Evolutionary conservation across 192 early-diverging fungal species (phyloP), one percentile per base, ranked within the genome.

Genomic region (Diversispora epigaea): DNA sequence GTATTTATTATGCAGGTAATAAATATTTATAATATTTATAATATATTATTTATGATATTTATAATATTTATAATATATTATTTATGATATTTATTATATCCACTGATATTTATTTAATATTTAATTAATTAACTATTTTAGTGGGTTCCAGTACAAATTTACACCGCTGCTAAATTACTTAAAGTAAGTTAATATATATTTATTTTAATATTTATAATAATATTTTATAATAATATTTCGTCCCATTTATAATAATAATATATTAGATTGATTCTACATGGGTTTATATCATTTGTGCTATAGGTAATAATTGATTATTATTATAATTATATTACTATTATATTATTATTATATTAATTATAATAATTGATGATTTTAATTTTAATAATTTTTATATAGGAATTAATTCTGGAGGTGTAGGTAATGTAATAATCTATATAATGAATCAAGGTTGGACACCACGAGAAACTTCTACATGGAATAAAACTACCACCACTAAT

Each of bases 211-310:
- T 4, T 14, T 54, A 54, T 54, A 4, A 4, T 54, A 11, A 17
- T 17, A n/a, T 54, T 0, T 54, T 54, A 17, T 54, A 17, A 54
- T 12, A 50, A 4, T 50, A 2, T 54, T 14, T 54, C n/a, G 0
- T 14, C 12, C 4, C 3, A n/a, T 63, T 63, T 63, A 8, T 58
- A 22, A 58, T 22, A 58, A 39, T 32, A 61, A 61, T 11, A 61
- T 61, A 7, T 11, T 58, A 64, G 62, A 64, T 32, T 64, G 62
- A 64, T 43, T 9, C 6, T n/a, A n/a, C 15, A 41, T 64, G 62
- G 62, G 17, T 64, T 41, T 64, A 64, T 9, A 0, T 64, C n/a
- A 3, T 64, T 8, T 14, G 39, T 4, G 22, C 6, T 41, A 44
- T 64, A 43, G 62, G 62, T 64, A 41, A 41, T 4, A n/a, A 2